Conservation (phyloP, 257 asterid species). For the Ehretia macrophylla region DNA sequence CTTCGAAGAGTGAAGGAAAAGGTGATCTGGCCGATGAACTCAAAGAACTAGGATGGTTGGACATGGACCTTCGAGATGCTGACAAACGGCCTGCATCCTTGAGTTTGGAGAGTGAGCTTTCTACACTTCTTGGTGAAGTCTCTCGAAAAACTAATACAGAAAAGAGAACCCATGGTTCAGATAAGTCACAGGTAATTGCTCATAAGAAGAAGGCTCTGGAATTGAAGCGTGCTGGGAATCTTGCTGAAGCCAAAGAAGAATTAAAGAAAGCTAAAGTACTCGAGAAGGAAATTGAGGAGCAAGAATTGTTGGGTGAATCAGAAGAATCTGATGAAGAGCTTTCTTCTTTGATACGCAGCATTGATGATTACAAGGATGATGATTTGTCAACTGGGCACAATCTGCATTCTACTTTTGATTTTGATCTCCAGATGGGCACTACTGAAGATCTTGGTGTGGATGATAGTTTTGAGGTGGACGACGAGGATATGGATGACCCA, state of each 20-base stretch:
- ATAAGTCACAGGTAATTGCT: constrained; percentile 64
- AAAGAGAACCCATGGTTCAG: constrained; percentile 36
- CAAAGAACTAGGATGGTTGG: constrained; percentile 97
- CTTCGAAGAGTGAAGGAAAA: constrained; percentile 45
- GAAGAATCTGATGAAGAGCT: constrained; percentile 94
- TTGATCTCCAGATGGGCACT: constrained; percentile 40
- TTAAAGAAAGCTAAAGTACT: constrained; percentile 88
- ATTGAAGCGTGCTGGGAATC: constrained; percentile 83
- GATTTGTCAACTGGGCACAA: constrained; percentile 34
- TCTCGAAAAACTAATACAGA: constrained; percentile 45
- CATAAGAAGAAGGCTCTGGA: constrained; percentile 90
- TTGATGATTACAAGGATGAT: constrained; percentile 51
- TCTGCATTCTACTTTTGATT: constrained; percentile 41
- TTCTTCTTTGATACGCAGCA: constrained; percentile 52
- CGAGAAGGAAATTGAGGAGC: constrained; percentile 86
- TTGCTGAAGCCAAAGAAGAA: constrained; percentile 89
- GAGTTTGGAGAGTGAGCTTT: constrained; percentile 83
- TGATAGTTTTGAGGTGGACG: constrained; percentile 65
- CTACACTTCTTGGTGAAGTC: constrained; percentile 63
- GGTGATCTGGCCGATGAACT: constrained; percentile 83
- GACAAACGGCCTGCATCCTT: constrained; percentile 51
- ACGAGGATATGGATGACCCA: constrained; percentile 85
- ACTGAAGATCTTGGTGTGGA: constrained; percentile 48
- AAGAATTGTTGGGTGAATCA: constrained; percentile 72
- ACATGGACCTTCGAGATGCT: constrained; percentile 56